Conservation (phyloP, 768 basidiomycete genomes). For the Sarcodon sp. region DNA sequence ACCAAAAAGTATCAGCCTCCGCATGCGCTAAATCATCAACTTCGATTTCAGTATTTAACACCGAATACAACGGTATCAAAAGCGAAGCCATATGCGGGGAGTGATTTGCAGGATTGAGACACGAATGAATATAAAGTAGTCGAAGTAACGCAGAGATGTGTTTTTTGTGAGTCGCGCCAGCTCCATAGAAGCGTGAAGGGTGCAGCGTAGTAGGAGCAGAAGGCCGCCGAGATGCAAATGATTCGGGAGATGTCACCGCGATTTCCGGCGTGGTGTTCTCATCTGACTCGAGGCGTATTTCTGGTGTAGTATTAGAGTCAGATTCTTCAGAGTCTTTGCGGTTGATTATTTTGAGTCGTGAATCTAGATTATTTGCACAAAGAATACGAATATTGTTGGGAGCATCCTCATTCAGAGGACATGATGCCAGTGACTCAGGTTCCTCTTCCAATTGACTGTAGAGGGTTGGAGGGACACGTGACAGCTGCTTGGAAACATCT, state of each 20-base stretch:
- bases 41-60: conserved; percentile 47
- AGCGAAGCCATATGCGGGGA: conserved; percentile 60
- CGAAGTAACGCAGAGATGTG: conserved; percentile 57
- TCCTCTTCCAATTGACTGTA: conserved; percentile 39
- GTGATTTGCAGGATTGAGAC: conserved; percentile 58
- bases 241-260: conserved; percentile 24
- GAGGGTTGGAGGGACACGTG: conserved; percentile 36
- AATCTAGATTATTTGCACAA: conserved; percentile 39
- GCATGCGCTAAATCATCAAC: conserved; percentile 47
- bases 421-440: conserved; percentile 28
- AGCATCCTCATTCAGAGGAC: conserved; percentile 38
- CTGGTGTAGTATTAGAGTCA: conserved; percentile 20
- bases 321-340: conserved; percentile 10
- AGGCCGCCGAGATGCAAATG: conserved; percentile 12
- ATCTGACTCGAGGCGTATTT: conserved; percentile 19
- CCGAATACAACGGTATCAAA: conserved; percentile 56
- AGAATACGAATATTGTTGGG: conserved; percentile 32
- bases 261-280: conserved; percentile 11
- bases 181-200: conserved; percentile 29
- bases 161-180: conserved; percentile 37
- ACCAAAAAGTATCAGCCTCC: conserved; percentile 77
- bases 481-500: conserved; percentile 40
- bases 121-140: conserved; percentile 56
- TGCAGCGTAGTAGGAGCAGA: conserved; percentile 28
- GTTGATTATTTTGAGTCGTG: conserved; percentile 34